These are phyloP conservation scores for Globisporangium mamillatum DNA, from an alignment of 352 stramenopile genomes.

Conservation along the genomic window DNA sequence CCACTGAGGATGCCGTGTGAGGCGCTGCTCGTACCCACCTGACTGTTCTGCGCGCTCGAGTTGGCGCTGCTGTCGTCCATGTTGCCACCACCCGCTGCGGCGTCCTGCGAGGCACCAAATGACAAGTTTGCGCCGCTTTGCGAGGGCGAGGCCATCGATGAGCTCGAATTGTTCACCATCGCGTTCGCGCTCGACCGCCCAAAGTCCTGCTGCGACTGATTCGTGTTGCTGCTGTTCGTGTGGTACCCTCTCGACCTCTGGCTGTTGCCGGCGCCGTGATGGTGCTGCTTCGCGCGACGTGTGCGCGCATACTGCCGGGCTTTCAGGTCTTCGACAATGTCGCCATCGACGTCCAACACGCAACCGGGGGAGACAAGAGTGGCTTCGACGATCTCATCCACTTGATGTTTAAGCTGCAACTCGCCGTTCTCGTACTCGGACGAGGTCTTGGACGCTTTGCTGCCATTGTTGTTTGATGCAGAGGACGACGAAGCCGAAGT, in stretches of 20 bases:
- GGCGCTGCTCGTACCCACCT: slow-evolving; percentile 37
- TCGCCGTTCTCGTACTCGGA: slow-evolving; percentile 37
- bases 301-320: slow-evolving; percentile 42
- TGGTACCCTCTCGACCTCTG: slow-evolving; percentile 37
- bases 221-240: slow-evolving; percentile 18
- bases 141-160: slow-evolving; percentile 34
- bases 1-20: slow-evolving; percentile 44
- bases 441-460: slow-evolving; percentile 17
- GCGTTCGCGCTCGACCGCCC: slow-evolving; percentile 33
- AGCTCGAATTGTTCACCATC: slow-evolving; percentile 34
- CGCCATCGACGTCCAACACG: slow-evolving; percentile 72
- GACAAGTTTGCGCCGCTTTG: slow-evolving; percentile 53
- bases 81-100: slow-evolving; percentile 20
- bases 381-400: slow-evolving; percentile 77
- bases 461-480: background rate
- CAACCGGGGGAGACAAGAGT: slow-evolving; percentile 76
- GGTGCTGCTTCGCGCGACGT: slow-evolving; percentile 17
- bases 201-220: slow-evolving; percentile 33
- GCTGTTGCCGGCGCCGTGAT: slow-evolving; percentile 26
- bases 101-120: slow-evolving; percentile 49
- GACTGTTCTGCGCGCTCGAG: slow-evolving; percentile 40
- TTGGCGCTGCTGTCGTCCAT: slow-evolving; percentile 35
- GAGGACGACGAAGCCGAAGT: slow-evolving; percentile 1
- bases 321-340: slow-evolving; percentile 72
- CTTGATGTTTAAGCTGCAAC: slow-evolving; percentile 60